Base-by-base conservation (phyloP, 1,284 basidiomycete species). In the Hypsizygus ulmarius region DNA sequence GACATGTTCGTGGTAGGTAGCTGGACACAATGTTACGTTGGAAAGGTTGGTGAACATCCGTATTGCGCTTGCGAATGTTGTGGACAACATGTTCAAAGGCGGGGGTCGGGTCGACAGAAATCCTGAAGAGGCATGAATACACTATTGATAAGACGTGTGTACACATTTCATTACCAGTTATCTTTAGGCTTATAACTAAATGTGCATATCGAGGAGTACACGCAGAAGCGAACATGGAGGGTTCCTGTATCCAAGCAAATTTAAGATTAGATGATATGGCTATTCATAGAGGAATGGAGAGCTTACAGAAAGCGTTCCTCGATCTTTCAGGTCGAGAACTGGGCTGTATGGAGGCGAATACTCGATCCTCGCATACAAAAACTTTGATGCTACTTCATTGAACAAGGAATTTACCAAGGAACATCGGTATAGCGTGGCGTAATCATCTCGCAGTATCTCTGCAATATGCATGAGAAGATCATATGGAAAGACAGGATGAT, bases 321-420 rank as follows among this genome's bases (percentile, higher is more conserved):
- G 61, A 45, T 69, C 66, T 47, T 61, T 66, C 50, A 75, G 53
- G 54, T 73, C 60, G 8, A 74, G 59, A 14, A 64, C 55, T 18
- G 51, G 57, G 19, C 50, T 58, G 40, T 61, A 65, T 18, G 56
- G 57, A 7, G 74, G 74, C 3, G 70, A 67, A 43, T 74, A 57
- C n/a, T 70, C 62, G 6, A 77, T 70, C 19, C 59, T 61, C 15
- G 60, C 55, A 51, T 80, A 81, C 1, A 81, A 65, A 18, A 75
- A 45, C 15, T 62, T 64, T 7, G 75, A 70, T 8, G 75, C 69
- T 8, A 65, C 69, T 18, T 57, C 54, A 52, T 72, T 68, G 57
- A 75, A 74, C 10, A 64, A 60, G 44, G 59, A 62, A 51, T 68
- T 72, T n/a, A 77, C 75, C n/a, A 75, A 59, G 19, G 72, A 59